phyloP scores from a whole-genome alignment of 345 rosid species.

The Pugionium dolabratum region DNA sequence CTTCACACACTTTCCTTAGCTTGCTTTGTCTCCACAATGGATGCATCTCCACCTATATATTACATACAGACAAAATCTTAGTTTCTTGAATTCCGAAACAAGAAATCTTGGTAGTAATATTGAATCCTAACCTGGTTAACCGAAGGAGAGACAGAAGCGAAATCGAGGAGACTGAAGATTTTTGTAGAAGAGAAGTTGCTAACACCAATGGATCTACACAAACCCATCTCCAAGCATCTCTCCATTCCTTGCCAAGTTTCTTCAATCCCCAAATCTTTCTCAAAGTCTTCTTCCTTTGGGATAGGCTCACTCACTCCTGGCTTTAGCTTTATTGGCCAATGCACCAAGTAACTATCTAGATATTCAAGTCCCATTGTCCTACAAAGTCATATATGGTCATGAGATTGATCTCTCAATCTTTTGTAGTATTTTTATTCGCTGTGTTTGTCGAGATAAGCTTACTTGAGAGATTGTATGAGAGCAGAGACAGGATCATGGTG shows the following conservation, averaged over 20 bases:
- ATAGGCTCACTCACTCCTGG: slow-evolving; percentile 55
- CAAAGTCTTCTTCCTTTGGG: slow-evolving; percentile 73
- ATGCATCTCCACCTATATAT: slow-evolving; percentile 85
- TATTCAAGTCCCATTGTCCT: slow-evolving; percentile 75
- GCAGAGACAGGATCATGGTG: slow-evolving; percentile 81
- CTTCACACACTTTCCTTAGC: slow-evolving; percentile 63
- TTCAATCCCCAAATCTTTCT: slow-evolving; percentile 56
- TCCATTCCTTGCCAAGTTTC: slow-evolving; percentile 88
- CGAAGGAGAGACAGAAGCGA: slow-evolving; percentile 66
- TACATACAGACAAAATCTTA: background rate
- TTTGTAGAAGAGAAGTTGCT: slow-evolving; percentile 87
- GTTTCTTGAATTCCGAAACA: slow-evolving; percentile 16
- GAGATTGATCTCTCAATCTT: background rate
- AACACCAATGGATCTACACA: slow-evolving; percentile 75
- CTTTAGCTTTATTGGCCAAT: slow-evolving; percentile 89
- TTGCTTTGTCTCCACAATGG: slow-evolving; percentile 84
- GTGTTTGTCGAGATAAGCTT: slow-evolving; percentile 3
- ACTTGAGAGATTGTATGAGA: slow-evolving; percentile 57
- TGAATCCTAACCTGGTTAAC: slow-evolving; percentile 58
- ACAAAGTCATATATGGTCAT: slow-evolving; percentile 3
- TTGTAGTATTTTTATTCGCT: background rate
- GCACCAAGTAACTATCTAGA: slow-evolving; percentile 83
- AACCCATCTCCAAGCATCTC: slow-evolving; percentile 67
- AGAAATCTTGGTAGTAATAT: slow-evolving; percentile 9
- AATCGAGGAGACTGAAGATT: slow-evolving; percentile 51